Conservation (phyloP, 2,329 filamentous ascomycete species). For the Colletotrichum orbiculare region DNA sequence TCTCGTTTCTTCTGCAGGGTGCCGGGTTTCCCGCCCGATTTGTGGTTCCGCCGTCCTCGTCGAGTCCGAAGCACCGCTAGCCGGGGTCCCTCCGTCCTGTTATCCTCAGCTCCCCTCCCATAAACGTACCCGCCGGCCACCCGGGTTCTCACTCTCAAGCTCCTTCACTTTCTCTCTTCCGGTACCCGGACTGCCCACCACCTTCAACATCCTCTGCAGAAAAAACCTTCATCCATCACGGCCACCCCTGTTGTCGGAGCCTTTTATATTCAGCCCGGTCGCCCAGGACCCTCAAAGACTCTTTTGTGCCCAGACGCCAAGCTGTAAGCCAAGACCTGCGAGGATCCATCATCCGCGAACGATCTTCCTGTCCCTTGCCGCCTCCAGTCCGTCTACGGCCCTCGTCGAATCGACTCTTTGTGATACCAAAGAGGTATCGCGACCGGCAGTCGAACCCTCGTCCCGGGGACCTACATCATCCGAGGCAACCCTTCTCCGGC, state of each 20-base stretch:
- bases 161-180: constrained; percentile 2
- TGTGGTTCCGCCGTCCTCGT: constrained; percentile 27
- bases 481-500: neutral
- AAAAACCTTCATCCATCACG: neutral
- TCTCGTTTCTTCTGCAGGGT: constrained; percentile 25
- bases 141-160: constrained; percentile 25
- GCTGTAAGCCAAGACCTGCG: constrained; percentile 31
- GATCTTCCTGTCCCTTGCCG: neutral
- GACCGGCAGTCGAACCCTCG: constrained; percentile 1
- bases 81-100: constrained; percentile 26
- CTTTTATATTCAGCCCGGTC: constrained; percentile 32
- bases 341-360: constrained; percentile 14
- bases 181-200: neutral
- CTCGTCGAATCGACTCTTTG: constrained; percentile 12
- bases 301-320: constrained; percentile 30
- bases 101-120: constrained; percentile 24
- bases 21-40: constrained; percentile 25
- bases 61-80: constrained; percentile 18
- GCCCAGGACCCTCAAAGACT: constrained; percentile 7
- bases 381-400: neutral
- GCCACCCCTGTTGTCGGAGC: constrained; percentile 11
- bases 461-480: constrained; percentile 14
- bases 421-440: neutral
- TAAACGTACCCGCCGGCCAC: constrained; percentile 26
- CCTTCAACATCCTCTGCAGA: neutral